Percentiles rank a stretch among this genome's conserved stretches.
phyloP scores from a whole-genome alignment of 1,284 basidiomycete species.

The Malassezia pachydermatis region DNA sequence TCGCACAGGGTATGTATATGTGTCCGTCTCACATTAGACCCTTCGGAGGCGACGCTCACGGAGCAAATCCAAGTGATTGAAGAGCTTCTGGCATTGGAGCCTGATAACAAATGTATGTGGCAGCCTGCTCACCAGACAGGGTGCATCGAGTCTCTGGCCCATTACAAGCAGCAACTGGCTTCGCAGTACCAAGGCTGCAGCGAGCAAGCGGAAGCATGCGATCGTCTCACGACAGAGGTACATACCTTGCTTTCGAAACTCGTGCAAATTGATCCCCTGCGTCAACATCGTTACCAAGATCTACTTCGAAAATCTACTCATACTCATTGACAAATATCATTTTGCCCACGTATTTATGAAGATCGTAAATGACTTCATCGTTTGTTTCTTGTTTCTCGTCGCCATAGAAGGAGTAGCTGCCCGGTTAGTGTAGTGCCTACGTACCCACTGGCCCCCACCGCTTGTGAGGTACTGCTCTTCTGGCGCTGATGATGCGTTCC shows the following conservation, averaged over 20 bases:
- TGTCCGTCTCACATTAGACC: background rate
- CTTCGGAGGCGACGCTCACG: constrained; percentile 52
- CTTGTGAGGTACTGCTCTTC: no score
- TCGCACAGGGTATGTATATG: constrained; percentile 52
- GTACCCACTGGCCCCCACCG: no score
- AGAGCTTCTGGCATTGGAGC: constrained; percentile 78
- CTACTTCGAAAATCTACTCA: constrained; percentile 16
- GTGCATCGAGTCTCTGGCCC: constrained; percentile 34
- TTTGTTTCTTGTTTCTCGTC: background rate
- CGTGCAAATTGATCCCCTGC: constrained; percentile 29
- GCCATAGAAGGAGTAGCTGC: constrained; percentile 11
- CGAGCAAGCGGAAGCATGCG: background rate
- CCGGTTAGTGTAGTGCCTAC: no score
- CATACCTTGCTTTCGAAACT: constrained; percentile 12
- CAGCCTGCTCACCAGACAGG: constrained; percentile 12
- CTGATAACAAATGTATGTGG: constrained; percentile 78
- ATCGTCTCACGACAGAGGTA: background rate
- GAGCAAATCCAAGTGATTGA: constrained; percentile 72
- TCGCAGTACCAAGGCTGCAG: background rate
- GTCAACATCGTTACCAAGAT: constrained; percentile 30
- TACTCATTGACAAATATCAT: constrained; percentile 5
- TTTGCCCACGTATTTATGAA: constrained; percentile 2
- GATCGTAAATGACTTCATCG: background rate
- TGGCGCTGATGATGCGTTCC: no score
- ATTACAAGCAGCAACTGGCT: constrained; percentile 20